Conservation (phyloP, 352 stramenopile genomes). For the Globisporangium radiosum region DNA sequence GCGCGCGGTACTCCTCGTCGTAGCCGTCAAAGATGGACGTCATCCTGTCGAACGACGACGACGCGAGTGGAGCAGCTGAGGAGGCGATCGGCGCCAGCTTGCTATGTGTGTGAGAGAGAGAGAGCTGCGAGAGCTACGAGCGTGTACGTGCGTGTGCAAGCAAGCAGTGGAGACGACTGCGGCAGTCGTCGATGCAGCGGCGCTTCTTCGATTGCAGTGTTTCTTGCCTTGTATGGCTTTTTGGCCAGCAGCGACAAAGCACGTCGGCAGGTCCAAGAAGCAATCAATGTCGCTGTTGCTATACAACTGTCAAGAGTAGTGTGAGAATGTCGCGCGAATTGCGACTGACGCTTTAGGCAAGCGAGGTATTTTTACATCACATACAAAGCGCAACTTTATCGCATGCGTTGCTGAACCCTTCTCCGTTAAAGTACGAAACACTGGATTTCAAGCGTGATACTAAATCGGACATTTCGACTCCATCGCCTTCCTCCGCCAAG, state of each 20-base stretch:
- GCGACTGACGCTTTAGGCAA: neutral
- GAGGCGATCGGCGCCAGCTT: slow-evolving; percentile 9
- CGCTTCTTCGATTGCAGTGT: too few relatives aligned
- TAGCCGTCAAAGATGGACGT: slow-evolving; percentile 88
- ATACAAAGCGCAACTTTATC: neutral
- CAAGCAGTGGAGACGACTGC: too few relatives aligned
- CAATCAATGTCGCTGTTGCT: too few relatives aligned
- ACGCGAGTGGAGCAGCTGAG: neutral
- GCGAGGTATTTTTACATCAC: neutral
- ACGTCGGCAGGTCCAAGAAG: too few relatives aligned
- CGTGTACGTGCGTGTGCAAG: too few relatives aligned
- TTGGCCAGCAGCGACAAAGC: too few relatives aligned
- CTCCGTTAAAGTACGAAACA: neutral
- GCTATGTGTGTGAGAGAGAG: neutral
- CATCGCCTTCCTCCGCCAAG: neutral
- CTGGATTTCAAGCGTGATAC: neutral
- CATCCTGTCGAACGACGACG: slow-evolving; percentile 34
- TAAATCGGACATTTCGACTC: too few relatives aligned
- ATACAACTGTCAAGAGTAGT: too few relatives aligned
- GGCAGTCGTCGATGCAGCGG: too few relatives aligned
- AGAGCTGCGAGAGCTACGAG: too few relatives aligned
- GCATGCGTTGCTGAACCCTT: neutral
- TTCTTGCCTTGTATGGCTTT: too few relatives aligned
- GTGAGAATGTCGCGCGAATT: too few relatives aligned
- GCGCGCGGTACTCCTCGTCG: slow-evolving; percentile 81